Percentiles rank a stretch among this genome's conserved stretches.
phyloP scores from a whole-genome alignment of 495 filamentous ascomycete genomes.

The Neurospora sp. region DNA sequence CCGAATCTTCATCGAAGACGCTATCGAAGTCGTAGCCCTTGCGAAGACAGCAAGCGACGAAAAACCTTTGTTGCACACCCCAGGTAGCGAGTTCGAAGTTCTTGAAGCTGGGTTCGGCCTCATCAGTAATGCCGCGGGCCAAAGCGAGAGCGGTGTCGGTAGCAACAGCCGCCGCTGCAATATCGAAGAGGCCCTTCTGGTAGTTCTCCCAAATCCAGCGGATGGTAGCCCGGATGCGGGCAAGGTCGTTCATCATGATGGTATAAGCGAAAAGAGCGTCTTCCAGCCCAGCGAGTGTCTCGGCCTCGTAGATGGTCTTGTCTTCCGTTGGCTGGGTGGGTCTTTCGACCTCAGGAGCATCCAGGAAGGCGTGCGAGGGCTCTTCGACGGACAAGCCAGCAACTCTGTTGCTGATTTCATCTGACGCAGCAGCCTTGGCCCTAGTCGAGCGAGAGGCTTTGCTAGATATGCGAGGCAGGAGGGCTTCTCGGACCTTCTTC shows the following conservation, averaged over 20 bases:
- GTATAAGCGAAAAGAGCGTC: conserved; percentile 16
- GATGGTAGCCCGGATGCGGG: conserved; percentile 8
- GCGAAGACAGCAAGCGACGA: conserved; percentile 11
- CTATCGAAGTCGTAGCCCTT: conserved; percentile 7
- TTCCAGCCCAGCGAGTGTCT: conserved; percentile 13
- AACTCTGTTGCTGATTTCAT: conserved; percentile 20
- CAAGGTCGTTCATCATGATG: conserved; percentile 16
- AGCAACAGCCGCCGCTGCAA: conserved; percentile 26
- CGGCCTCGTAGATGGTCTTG: conserved; percentile 24
- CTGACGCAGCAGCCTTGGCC: background rate
- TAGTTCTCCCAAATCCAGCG: conserved; percentile 20
- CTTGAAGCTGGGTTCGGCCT: conserved; percentile 20
- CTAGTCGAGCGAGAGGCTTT: background rate
- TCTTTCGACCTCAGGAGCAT: conserved; percentile 18
- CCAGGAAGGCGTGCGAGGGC: conserved; percentile 26
- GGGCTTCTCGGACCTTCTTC: conserved; percentile 18
- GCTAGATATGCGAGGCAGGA: conserved; percentile 16
- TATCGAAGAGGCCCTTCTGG: conserved; percentile 19
- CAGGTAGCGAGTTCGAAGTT: conserved; percentile 12
- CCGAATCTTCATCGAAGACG: background rate
- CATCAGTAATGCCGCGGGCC: conserved; percentile 26
- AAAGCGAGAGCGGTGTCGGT: conserved; percentile 34
- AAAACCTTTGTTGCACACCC: conserved; percentile 16
- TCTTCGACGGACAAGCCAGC: conserved; percentile 24
- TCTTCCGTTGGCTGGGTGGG: conserved; percentile 1